Evolutionary conservation across 768 basidiomycete genomes (phyloP), one percentile per base, ranked within the genome.

Genomic region (Sistotremastrum niveocremeum): DNA sequence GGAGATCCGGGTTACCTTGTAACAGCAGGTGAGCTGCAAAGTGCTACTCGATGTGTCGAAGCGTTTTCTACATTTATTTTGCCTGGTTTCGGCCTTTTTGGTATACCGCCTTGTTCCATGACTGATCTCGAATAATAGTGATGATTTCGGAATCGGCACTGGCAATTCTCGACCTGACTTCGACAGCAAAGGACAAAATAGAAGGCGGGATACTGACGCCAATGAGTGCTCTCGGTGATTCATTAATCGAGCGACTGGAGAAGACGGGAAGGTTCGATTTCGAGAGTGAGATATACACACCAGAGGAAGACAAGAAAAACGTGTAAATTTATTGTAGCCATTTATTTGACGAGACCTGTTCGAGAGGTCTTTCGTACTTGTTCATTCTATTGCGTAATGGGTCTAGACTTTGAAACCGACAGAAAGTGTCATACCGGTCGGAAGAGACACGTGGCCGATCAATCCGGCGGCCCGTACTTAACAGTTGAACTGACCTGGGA

Each of bases 151-250:
- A 93, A 64, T 75, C 74, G 10, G 93, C 86, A 0, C 69, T 97
- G 9, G 72, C 73, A 11, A 65, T 93, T 42, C 65, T 81, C 11
- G 57, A 65, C 4, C 72, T 90, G 2, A 74, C 87, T 0, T 52
- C 66, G 1, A 58, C 80, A 5, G 79, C 73, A 3, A 67, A 65
- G 42, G 20, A 20, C 20, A 20, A 20, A 20, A 20, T 20, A 20
- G 60, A 67, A 40, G 91, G 90, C 8, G 91, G 93, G 1, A 62
- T 91, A 2, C 65, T 95, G 42, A 97, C 93, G 2, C 81, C 91
- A 0, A 75, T 81, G 61, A 77, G 76, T 4, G 91, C 85, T 1
- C 71, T 94, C 47, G 91, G 90, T 10, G 77, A 84, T 49, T 74
- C 77, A 5, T 60, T 93, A 35, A 65, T 90, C 34, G 71, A 74